phyloP scores from a whole-genome alignment of 2,329 filamentous ascomycete genomes.

The Annulohypoxylon truncatum region DNA sequence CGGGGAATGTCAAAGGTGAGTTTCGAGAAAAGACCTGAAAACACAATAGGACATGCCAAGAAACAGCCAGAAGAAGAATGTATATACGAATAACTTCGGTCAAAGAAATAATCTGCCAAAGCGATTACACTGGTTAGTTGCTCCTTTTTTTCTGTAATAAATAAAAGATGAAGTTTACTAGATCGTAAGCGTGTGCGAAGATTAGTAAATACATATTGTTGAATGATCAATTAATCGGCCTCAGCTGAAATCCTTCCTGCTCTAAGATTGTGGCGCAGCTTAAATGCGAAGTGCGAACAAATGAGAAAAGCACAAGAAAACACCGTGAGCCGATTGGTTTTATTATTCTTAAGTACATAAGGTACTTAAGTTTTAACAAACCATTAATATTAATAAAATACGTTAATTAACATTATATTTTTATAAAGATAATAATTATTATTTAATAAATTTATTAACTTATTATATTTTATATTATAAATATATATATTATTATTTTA shows the following conservation, averaged over 20 bases:
- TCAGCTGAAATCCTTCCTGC: conserved; percentile 36
- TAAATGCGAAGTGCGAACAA: conserved; percentile 9
- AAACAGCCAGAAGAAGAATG: not conserved
- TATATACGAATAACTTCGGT: not conserved
- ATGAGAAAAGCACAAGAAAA: not conserved
- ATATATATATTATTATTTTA: no score
- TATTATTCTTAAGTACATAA: no score
- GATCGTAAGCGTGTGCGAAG: not conserved
- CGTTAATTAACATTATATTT: no score
- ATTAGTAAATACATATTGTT: not conserved
- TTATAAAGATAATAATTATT: no score
- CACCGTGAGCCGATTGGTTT: conserved; percentile 5
- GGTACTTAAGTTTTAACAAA: no score
- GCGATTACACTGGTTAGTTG: not conserved
- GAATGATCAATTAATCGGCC: not conserved
- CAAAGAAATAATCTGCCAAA: not conserved
- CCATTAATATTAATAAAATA: no score
- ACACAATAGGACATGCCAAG: not conserved
- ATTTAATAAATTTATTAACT: no score
- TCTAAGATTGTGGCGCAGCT: conserved; percentile 37
- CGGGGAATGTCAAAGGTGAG: not conserved
- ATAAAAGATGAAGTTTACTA: conserved; percentile 3
- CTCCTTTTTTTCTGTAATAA: not conserved
- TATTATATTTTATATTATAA: no score
- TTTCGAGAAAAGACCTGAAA: not conserved